These are phyloP conservation scores for Neofusicoccum parvum DNA, from an alignment of 2,329 filamentous ascomycete species.

Conservation along the genomic window DNA sequence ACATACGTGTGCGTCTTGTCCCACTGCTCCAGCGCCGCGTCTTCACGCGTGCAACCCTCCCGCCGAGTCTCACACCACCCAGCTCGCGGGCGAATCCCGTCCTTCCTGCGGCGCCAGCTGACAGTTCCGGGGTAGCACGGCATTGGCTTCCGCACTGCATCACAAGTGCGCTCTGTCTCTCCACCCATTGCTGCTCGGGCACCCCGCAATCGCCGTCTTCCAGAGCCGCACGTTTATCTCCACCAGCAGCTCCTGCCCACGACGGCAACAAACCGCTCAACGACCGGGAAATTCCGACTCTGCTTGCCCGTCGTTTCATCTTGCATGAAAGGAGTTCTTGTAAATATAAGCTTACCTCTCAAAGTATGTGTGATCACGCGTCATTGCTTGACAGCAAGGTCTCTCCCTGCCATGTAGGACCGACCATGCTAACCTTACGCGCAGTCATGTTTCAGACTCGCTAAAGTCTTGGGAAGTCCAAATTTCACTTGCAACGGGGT, in stretches of 20 bases:
- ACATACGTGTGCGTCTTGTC: constrained; percentile 4
- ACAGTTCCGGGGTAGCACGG: constrained; percentile 11
- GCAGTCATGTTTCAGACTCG: constrained; percentile 21
- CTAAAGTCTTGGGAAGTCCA: constrained; percentile 6
- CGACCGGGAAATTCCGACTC: neutral
- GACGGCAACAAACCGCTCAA: neutral
- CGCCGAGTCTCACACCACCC: constrained; percentile 14
- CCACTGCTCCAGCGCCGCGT: neutral
- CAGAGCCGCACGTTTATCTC: constrained; percentile 8
- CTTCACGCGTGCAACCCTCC: constrained; percentile 6
- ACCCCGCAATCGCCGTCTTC: neutral
- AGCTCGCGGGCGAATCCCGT: neutral
- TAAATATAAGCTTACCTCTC: constrained; percentile 13
- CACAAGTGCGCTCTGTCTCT: neutral
- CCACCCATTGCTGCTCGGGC: constrained; percentile 2
- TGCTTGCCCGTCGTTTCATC: constrained; percentile 16
- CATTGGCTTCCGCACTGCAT: constrained; percentile 2
- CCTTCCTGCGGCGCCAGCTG: constrained; percentile 1
- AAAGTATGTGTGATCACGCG: constrained; percentile 20
- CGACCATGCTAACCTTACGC: constrained; percentile 18
- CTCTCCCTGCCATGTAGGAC: constrained; percentile 14
- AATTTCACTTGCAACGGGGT: neutral
- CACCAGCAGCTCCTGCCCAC: neutral
- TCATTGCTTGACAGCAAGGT: neutral
- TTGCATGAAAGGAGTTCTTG: constrained; percentile 20